These are phyloP conservation scores for Collariella sp. DNA, from an alignment of 495 filamentous ascomycete genomes.

Conservation along the genomic window DNA sequence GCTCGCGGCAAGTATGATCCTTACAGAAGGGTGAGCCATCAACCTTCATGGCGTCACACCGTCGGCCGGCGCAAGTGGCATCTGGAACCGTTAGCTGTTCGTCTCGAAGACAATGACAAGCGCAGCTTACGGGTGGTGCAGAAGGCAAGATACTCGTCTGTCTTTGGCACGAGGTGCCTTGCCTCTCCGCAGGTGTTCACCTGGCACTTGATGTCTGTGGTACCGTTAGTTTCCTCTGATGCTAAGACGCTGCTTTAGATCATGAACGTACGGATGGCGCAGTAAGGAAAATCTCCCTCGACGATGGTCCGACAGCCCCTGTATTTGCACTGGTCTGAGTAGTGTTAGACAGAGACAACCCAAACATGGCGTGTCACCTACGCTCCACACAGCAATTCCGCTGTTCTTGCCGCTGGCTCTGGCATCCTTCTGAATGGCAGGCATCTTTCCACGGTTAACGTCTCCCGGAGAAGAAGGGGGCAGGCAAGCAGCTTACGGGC, in stretches of 20 bases:
- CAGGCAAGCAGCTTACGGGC: slow-evolving; percentile 9
- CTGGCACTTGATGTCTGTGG: slow-evolving; percentile 19
- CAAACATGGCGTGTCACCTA: background rate
- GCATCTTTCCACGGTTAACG: slow-evolving; percentile 9
- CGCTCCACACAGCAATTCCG: slow-evolving; percentile 21
- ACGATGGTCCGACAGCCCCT: slow-evolving; percentile 17
- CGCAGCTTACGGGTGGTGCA: slow-evolving; percentile 23
- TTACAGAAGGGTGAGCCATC: slow-evolving; percentile 18
- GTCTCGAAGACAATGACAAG: background rate
- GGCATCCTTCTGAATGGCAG: slow-evolving; percentile 21
- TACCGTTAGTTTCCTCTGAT: background rate
- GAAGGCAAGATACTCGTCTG: slow-evolving; percentile 19
- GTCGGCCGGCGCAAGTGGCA: slow-evolving; percentile 18
- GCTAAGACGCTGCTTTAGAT: background rate
- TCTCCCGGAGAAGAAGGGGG: background rate
- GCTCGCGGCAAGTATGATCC: slow-evolving; percentile 23
- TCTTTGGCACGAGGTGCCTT: slow-evolving; percentile 6
- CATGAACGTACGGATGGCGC: slow-evolving; percentile 13
- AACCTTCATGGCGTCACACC: slow-evolving; percentile 15
- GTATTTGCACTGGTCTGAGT: slow-evolving; percentile 17
- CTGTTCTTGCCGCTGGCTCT: slow-evolving; percentile 13
- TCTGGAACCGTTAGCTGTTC: slow-evolving; percentile 13
- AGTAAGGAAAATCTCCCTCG: slow-evolving; percentile 18
- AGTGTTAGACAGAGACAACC: background rate
- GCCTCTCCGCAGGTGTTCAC: slow-evolving; percentile 14